These are phyloP conservation scores for Ustilago shanxiensis DNA, from an alignment of 1,284 basidiomycete species.

Conservation along the genomic window DNA sequence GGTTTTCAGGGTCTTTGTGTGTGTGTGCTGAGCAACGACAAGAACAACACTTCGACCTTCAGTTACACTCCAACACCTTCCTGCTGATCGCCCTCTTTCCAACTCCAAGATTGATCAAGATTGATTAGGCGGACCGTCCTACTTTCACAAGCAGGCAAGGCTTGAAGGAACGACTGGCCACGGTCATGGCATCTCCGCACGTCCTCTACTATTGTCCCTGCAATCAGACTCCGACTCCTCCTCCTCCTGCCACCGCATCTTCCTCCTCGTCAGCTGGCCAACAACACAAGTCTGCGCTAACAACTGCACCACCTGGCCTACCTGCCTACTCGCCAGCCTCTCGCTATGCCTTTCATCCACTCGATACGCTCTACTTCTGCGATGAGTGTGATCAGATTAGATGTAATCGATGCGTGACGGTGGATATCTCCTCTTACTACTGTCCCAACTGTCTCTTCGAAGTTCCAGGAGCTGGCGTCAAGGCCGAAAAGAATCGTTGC, in stretches of 20 bases:
- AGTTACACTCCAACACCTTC: constrained; percentile 4
- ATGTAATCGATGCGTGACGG: constrained; percentile 89
- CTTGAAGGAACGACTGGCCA: neutral
- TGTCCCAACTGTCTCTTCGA: constrained; percentile 99
- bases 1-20: neutral
- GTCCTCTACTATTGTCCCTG: constrained; percentile 53
- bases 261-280: constrained; percentile 2
- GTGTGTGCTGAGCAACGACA: neutral
- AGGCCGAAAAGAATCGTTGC: constrained; percentile 96
- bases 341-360: constrained; percentile 74
- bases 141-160: no score
- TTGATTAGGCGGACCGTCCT: no score
- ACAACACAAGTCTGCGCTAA: constrained; percentile 5
- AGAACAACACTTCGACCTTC: constrained; percentile 38
- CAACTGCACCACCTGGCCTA: constrained; percentile 32
- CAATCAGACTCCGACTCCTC: constrained; percentile 14
- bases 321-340: constrained; percentile 48
- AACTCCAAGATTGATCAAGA: no score
- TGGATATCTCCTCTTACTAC: constrained; percentile 95
- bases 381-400: constrained; percentile 96
- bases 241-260: neutral
- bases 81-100: neutral
- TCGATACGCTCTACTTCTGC: constrained; percentile 92
- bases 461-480: constrained; percentile 93
- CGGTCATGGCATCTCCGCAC: constrained; percentile 27